Evolutionary conservation across 2,329 filamentous ascomycete species (phyloP), one percentile per base, ranked within the genome.

Genomic region (Penicillium sp.): DNA sequence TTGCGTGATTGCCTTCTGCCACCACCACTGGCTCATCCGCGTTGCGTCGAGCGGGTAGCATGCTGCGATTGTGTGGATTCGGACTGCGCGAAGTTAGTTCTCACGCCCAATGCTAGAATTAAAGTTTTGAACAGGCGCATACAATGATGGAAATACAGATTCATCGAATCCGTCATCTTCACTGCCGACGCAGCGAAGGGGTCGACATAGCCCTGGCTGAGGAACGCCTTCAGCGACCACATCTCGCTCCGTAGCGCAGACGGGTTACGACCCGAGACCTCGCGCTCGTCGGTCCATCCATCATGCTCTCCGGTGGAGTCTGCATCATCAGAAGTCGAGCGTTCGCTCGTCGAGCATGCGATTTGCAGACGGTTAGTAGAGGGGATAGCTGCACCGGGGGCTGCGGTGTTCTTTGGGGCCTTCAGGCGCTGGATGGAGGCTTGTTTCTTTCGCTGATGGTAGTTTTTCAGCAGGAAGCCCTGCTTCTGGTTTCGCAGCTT

Each of bases 131-230:
- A 3, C 4, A 13, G 7, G 7, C 3, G 31, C 56, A 2, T 46
- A 58, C 56, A 58, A 23, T 58, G 56, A n/a, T 58, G 31, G 47
- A 58, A 58, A 35, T 58, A 58, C 6, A 21, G 13, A 45, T 58
- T 26, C 17, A 41, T 58, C 23, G 56, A n/a, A 26, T 51, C 31
- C 19, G 56, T 23, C 56, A 58, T 58, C 23, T 50, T 21, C 31
- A 58, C 26, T 15, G 56, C 46, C 29, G 13, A 19, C 11, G 56
- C 41, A 5, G 31, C 15, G 41, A 58, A 58, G 15, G 56, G 56
- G 19, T 58, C 56, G 47, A 26, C 31, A 23, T 51, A 58, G 47
- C 56, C 56, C 21, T 58, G 56, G 56, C 56, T 51, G 11, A 58
- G 35, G 46, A 52, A 58, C 21, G 19, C 23, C 29, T 19, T 51